Evolutionary conservation across 768 basidiomycete genomes (phyloP).

Genomic region (Termitomyces sp.): DNA sequence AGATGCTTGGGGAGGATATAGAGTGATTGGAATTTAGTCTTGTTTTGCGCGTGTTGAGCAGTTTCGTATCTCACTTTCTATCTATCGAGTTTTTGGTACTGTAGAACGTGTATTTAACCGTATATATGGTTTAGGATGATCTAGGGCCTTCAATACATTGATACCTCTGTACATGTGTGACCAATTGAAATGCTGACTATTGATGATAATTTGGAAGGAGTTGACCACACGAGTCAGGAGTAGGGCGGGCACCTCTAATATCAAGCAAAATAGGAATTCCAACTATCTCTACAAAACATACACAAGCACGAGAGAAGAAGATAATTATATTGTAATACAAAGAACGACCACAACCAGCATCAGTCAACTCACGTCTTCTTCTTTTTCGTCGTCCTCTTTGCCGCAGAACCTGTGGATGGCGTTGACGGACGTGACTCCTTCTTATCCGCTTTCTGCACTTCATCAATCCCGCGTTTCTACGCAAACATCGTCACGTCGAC

Average conservation of each 20-base stretch:
- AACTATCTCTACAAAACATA: not conserved
- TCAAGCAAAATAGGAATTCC: not conserved
- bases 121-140: no score
- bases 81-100: not conserved
- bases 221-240: not conserved
- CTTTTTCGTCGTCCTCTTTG: constrained; percentile 62
- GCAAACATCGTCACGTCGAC: not conserved
- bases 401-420: constrained; percentile 41
- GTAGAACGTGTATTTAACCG: not conserved
- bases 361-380: constrained; percentile 49
- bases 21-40: not conserved
- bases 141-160: no score
- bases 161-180: no score
- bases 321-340: not conserved
- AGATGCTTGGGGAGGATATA: constrained; percentile 53
- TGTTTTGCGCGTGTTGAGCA: not conserved
- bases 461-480: constrained; percentile 72
- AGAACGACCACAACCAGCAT: not conserved
- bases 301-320: not conserved
- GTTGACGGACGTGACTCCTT: constrained; percentile 61
- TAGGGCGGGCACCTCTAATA: not conserved
- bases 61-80: not conserved
- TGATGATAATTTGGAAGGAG: no score
- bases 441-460: constrained; percentile 45
- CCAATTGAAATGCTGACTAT: no score